Base-by-base conservation (phyloP, 306 rosid genomes). In the Fragaria vesca region DNA sequence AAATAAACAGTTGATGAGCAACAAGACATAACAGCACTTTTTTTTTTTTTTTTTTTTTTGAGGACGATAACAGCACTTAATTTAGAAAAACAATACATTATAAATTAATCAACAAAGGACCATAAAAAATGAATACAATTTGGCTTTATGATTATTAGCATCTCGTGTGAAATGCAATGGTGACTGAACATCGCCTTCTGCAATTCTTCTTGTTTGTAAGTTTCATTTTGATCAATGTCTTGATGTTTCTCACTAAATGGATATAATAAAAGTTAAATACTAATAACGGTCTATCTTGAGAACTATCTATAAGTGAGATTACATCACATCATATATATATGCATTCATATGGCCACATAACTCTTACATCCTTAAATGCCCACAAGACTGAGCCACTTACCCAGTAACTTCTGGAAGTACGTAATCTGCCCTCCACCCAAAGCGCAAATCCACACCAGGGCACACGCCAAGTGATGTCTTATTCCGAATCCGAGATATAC, bases 371-470 rank as follows among this genome's bases (percentile, higher is more conserved):
- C 42, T 54, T 58, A 67, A 83, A 76, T 17, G 26, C 60, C 71
- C 58, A 78, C 18, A 66, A 74, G 78, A 73, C 46, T 76, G 51
- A 17, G 68, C 51, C 80, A 87, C 89, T 90, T 92, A 71, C 98
- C 98, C 98, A 16, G 89, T 88, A 67, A 95, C 73, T 85, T 92
- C 98, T 30, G 97, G 98, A 85, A 95, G 88, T 70, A 95, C 93
- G 79, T 89, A 95, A 82, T 95, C 97, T 0, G 93, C 97, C 86
- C 91, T 89, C 98, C 98, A 95, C 71, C 97, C 98, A 60, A 95
- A 92, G 69, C 97, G 93, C 40, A 94, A 79, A 88, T 89, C 93
- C 84, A 88, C 82, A 74, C 98, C 97, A 42, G 94, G 97, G 84
- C 81, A 90, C 75, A 91, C 78, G 58, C 93, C 94, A 78, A 94